Base-by-base conservation (phyloP, 208 protist species). In the Acanthamoeba castellanii region DNA sequence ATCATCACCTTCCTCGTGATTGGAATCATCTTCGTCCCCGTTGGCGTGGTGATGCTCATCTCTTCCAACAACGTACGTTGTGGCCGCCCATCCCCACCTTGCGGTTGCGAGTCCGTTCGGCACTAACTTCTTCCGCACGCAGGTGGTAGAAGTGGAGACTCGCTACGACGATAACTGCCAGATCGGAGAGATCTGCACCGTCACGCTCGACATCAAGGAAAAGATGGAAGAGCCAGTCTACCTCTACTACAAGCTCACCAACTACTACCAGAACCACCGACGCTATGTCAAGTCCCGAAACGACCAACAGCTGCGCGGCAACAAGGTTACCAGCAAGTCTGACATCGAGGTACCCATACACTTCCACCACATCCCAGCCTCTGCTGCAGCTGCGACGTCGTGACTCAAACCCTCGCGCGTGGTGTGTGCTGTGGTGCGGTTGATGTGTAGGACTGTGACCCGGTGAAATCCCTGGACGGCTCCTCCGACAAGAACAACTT, bases 241-340 rank as follows among this genome's bases (percentile, higher is more conserved):
- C 95, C 91, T 99, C 57, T 99, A 99, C 97, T 99, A 99, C 96
- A 97, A 98, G 45, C 96, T 99, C 9, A 98, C 98, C 3, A 99
- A 99, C 76, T 99, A 99, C 95, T 99, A 99, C 96, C 99, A 99
- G 96, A 99, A 99, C 96, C 99, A 99, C 95, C 96, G 99, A 18
- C 96, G 98, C 32, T 99, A 99, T 96, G 97, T 98, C 61, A 97
- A 96, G 72, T 98, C 97, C 32, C 95, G 97, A 81, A 96, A 96
- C 66, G 95, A 97, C 45, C 37, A 68, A 30, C 97, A 97, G 94
- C 94, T 98, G 6, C 59, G 81, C 45, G 96, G 96, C 89, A n/a
- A 92, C 45, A 57, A 34, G 6, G 95, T 96, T 9, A 95, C 22
- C 37, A 55, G 45, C 47, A 64, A 64, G 27, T 59, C 37, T 22